phyloP scores from a whole-genome alignment of 257 asterid genomes.

The Solanum paucissectum region DNA sequence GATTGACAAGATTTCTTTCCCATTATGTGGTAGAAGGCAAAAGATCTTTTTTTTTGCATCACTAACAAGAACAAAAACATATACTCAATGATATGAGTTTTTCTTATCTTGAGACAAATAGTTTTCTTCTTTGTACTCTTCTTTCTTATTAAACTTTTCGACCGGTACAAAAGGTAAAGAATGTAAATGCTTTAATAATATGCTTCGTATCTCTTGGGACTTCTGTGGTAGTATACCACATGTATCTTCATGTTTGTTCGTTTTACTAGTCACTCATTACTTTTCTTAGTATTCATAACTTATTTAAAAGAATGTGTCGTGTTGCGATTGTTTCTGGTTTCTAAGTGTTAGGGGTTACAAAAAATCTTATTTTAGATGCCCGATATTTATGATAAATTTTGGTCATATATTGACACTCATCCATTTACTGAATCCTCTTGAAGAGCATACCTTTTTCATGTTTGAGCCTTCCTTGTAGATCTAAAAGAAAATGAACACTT shows the following conservation, averaged over 20 bases:
- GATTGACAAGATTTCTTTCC: background rate
- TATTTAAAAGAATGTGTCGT: background rate
- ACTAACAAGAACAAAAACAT: background rate
- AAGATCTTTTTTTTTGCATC: background rate
- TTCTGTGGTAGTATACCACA: background rate
- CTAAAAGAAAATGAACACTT: slow-evolving; percentile 13
- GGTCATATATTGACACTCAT: background rate
- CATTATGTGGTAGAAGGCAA: background rate
- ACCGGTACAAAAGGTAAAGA: background rate
- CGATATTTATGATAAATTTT: background rate
- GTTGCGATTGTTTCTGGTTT: background rate
- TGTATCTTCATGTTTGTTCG: background rate
- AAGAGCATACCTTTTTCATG: slow-evolving; percentile 10
- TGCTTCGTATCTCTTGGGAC: background rate
- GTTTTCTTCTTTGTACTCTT: background rate
- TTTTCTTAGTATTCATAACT: background rate
- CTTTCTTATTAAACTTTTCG: background rate
- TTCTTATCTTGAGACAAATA: background rate
- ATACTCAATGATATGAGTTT: background rate
- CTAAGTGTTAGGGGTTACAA: background rate
- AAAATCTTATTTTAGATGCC: background rate
- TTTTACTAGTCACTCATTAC: background rate
- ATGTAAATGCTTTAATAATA: background rate
- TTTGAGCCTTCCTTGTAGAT: background rate
- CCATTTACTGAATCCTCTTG: slow-evolving; percentile 1